Evolutionary conservation across 306 rosid species (phyloP).

Genomic region (Dicorynia guianensis): DNA sequence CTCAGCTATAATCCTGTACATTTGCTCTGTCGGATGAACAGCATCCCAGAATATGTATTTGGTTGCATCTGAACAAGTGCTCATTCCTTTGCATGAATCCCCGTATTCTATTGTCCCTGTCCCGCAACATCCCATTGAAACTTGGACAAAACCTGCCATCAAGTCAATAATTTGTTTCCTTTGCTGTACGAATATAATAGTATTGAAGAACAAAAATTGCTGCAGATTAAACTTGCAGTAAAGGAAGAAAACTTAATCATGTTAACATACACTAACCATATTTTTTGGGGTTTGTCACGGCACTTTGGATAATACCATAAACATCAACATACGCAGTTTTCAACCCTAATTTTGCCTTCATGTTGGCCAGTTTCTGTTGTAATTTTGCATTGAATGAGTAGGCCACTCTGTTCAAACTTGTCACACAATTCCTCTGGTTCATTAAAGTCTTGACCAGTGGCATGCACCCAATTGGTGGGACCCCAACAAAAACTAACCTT

Average conservation of each 20-base stretch:
- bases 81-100: constrained; percentile 66
- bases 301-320: constrained; percentile 49
- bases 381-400: constrained; percentile 61
- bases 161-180: background rate
- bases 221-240: too few species aligned
- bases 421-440: constrained; percentile 45
- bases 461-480: constrained; percentile 74
- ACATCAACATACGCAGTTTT: constrained; percentile 54
- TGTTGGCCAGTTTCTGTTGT: constrained; percentile 32
- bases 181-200: too few species aligned
- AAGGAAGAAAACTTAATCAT: background rate
- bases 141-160: constrained; percentile 58
- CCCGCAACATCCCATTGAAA: constrained; percentile 77
- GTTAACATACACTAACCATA: constrained; percentile 49
- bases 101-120: constrained; percentile 69
- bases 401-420: constrained; percentile 51
- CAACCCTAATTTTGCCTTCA: constrained; percentile 50
- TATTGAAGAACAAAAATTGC: too few species aligned
- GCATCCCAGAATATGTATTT: constrained; percentile 83
- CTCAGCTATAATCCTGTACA: constrained; percentile 70
- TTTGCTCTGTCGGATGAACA: constrained; percentile 76
- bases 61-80: constrained; percentile 59
- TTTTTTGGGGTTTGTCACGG: constrained; percentile 50
- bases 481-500: constrained; percentile 63
- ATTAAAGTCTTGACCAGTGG: constrained; percentile 60